Base-by-base conservation (phyloP, 768 basidiomycete species). In the Crucibulum laeve region DNA sequence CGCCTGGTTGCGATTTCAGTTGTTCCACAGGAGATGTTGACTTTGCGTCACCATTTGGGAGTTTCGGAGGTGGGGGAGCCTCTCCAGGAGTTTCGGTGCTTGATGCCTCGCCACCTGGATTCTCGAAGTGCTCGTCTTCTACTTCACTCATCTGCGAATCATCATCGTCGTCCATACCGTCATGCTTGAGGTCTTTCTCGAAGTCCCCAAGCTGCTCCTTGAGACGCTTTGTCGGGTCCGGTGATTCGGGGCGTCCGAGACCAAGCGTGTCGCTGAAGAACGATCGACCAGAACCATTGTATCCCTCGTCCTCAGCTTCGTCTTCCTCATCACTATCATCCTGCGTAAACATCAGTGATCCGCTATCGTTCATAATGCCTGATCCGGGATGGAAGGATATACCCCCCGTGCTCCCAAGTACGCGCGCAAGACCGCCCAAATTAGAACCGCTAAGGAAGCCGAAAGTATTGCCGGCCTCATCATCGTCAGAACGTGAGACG, bases 251-350 rank as follows among this genome's bases (percentile, higher is more conserved):
- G 45, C 67, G 60, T 55, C 63, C 68, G 34, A 70, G 58, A 23
- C 76, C 68, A 49, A 76, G 61, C 2, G 72, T 67, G 44, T 76
- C 70, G 26, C 63, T 68, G 55, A 79, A 78, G 52, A 74, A 79
- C 4, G 76, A 72, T 25, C 68, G 60, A 17, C 65, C 56, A 21
- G 47, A 44, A 39, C n/a, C n/a, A n/a, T n/a, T n/a, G n/a, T n/a
- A n/a, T n/a, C n/a, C n/a, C n/a, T 56, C 45, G 21, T 63, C 64
- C 42, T 80, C 80, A 14, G 75, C 73, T 17, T 74, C 76, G 25
- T 78, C 77, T 1, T 81, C 80, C 23, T 82, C 77, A 22, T 82
- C 80, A 32, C 77, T 75, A 17, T 82, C 82, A 35, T 85, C 79
- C 25, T 76, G 65, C 26, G 71, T 77, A 52, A 87, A 87, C 79